Evolutionary conservation across 2,329 filamentous ascomycete genomes (phyloP).

Genomic region (Aspergillus sp.): DNA sequence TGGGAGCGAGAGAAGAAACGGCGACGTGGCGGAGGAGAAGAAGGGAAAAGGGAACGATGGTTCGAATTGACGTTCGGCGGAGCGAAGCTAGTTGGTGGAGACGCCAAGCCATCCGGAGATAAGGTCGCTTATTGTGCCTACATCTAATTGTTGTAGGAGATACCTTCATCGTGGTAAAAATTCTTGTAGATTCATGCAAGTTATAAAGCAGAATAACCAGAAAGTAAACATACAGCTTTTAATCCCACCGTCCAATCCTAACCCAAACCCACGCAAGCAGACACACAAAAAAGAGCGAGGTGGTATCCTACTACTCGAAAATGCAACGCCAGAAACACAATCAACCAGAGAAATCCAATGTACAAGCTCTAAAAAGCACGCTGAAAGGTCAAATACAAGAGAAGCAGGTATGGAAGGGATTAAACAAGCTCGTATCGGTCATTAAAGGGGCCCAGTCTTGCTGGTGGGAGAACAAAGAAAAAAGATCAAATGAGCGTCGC

Average conservation of each 20-base stretch:
- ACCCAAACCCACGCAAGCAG: slow-evolving; percentile 5
- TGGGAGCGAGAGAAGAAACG: slow-evolving; percentile 3
- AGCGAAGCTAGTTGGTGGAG: slow-evolving; percentile 16
- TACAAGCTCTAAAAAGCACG: slow-evolving; percentile 17
- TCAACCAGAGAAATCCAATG: slow-evolving; percentile 24
- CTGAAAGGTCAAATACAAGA: slow-evolving; percentile 16
- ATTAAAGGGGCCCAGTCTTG: slow-evolving; percentile 16
- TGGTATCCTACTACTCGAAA: slow-evolving; percentile 30
- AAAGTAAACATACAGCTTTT: neutral
- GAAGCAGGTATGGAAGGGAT: slow-evolving; percentile 3
- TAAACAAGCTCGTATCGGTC: slow-evolving; percentile 22
- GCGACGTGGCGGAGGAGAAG: slow-evolving; percentile 19
- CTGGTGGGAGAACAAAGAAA: slow-evolving; percentile 16
- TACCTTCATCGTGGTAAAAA: neutral
- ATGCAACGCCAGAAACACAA: slow-evolving; percentile 22
- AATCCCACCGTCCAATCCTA: slow-evolving; percentile 4
- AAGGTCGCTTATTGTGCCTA: neutral
- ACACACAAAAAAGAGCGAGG: slow-evolving; percentile 15
- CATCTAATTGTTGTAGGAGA: no score
- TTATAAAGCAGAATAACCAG: neutral
- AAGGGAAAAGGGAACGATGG: slow-evolving; percentile 14
- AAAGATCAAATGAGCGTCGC: slow-evolving; percentile 12
- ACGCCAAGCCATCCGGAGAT: slow-evolving; percentile 1
- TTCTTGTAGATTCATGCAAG: neutral
- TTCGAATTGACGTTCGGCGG: slow-evolving; percentile 23